Conservation (phyloP, 495 filamentous ascomycete species). For the Delitschia confertaspora region DNA sequence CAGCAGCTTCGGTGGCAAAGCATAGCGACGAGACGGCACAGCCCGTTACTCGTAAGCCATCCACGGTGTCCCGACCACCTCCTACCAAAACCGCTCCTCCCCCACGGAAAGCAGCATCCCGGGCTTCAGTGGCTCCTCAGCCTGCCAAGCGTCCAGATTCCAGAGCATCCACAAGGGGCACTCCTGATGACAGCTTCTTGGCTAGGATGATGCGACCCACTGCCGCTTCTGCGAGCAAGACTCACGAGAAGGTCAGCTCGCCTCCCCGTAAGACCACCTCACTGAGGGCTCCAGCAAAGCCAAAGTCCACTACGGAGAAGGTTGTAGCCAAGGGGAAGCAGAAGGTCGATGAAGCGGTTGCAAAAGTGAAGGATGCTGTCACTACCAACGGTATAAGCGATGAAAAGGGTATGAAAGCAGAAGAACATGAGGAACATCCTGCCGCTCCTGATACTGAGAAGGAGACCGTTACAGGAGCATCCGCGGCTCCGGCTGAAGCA, state of each 20-base stretch:
- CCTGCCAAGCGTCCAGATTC: constrained; percentile 27
- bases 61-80: constrained; percentile 23
- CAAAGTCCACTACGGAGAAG: constrained; percentile 8
- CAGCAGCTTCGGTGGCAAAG: constrained; percentile 34
- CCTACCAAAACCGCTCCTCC: constrained; percentile 21
- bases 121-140: constrained; percentile 13
- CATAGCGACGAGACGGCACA: constrained; percentile 25
- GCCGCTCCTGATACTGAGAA: not conserved
- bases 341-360: constrained; percentile 16
- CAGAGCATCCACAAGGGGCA: constrained; percentile 36
- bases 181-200: constrained; percentile 62
- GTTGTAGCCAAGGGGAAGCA: constrained; percentile 19
- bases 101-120: constrained; percentile 23
- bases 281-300: constrained; percentile 4
- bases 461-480: constrained; percentile 1
- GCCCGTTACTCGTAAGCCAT: constrained; percentile 23
- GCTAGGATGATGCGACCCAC: constrained; percentile 92
- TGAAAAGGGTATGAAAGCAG: not conserved
- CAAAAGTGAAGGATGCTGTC: constrained; percentile 20
- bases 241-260: constrained; percentile 52
- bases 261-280: constrained; percentile 19
- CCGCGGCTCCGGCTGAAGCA: too few species aligned
- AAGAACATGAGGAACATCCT: not conserved
- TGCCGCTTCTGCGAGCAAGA: constrained; percentile 66
- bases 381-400: not conserved